Conservation (phyloP, 2,329 filamentous ascomycete species). For the Delphinella strobiligena region DNA sequence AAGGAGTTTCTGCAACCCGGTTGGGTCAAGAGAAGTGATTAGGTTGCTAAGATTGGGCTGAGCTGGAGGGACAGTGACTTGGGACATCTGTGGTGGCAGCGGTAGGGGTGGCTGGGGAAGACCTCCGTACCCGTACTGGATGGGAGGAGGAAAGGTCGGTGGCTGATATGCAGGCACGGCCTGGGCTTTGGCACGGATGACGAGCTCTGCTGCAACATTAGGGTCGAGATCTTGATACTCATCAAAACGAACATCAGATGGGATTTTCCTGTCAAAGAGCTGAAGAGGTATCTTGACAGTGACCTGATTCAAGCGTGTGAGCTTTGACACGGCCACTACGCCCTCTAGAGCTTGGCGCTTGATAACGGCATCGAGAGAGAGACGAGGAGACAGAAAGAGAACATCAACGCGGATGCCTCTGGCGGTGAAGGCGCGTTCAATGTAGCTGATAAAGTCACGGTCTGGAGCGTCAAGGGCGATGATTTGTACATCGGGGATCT, state of each 20-base stretch:
- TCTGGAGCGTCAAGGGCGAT: conserved; percentile 68
- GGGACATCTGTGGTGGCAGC: conserved; percentile 14
- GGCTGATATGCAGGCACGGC: conserved; percentile 21
- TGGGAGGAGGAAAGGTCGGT: conserved; percentile 22
- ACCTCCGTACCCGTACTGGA: conserved; percentile 20
- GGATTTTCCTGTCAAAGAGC: conserved; percentile 74
- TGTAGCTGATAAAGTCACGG: conserved; percentile 69
- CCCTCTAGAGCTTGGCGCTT: conserved; percentile 79
- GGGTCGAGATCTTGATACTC: conserved; percentile 80
- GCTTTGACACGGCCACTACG: conserved; percentile 70
- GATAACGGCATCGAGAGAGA: conserved; percentile 68
- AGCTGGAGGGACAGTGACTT: conserved; percentile 13
- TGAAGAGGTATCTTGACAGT: conserved; percentile 67
- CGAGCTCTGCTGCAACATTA: conserved; percentile 65
- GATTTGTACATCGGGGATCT: conserved; percentile 84
- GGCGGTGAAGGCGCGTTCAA: conserved; percentile 62
- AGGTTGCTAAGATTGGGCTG: conserved; percentile 47
- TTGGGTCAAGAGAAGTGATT: conserved; percentile 56
- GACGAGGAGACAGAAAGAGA: conserved; percentile 64
- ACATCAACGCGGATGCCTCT: conserved; percentile 65
- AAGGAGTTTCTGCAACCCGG: conserved; percentile 58
- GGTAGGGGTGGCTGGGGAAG: background rate
- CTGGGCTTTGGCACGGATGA: conserved; percentile 55
- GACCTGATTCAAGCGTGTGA: conserved; percentile 55
- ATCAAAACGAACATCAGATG: conserved; percentile 67